Evolutionary conservation across 306 rosid genomes (phyloP), one percentile per base, ranked within the genome.

Genomic region (Macrotyloma uniflorum): DNA sequence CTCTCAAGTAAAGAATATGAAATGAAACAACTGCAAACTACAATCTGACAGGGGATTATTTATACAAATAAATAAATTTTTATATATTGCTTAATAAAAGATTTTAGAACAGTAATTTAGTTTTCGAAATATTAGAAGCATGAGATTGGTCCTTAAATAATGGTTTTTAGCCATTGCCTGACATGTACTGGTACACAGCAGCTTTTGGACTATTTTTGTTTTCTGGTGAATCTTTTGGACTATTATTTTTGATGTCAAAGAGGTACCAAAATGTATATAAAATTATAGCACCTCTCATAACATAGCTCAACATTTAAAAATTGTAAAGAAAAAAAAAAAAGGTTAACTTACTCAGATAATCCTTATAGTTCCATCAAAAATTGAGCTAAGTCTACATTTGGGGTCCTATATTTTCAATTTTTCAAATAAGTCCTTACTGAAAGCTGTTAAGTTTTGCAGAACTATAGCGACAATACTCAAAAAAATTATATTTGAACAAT

Each of bases 1-100:
- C 63, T 2, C 67, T 14, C 9, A 40, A 23, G 9, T 46, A 19
- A 57, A 46, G 70, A 53, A 63, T 33, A 50, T 16, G 22, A 51
- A 77, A 51, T 36, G 32, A 64, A 64, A 36, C 40, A 65, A 76
- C 19, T 49, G 9, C 72, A 76, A 20, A 72, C 42, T 49, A 40
- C 11, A 76, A 63, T 50, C 53, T 42, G 14, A 63, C 18, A 15
- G 72, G 18, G 30, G 18, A 42, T 8, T 22, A 64, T 38, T 8
- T 9, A 38, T 38, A 38, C 8, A 38, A 8, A 9, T 36, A 40
- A 11, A 40, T 22, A 20, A 28, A 49, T 35, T 2, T 20, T 33
- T 63, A 47, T 63, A 46, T 15, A 49, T 49, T 49, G 36, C 65
- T 15, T 14, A 16, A 20, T 10, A 3, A 33, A 53, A 35, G 7